phyloP scores from a whole-genome alignment of 352 stramenopile genomes.

The Pythium graminicola region DNA sequence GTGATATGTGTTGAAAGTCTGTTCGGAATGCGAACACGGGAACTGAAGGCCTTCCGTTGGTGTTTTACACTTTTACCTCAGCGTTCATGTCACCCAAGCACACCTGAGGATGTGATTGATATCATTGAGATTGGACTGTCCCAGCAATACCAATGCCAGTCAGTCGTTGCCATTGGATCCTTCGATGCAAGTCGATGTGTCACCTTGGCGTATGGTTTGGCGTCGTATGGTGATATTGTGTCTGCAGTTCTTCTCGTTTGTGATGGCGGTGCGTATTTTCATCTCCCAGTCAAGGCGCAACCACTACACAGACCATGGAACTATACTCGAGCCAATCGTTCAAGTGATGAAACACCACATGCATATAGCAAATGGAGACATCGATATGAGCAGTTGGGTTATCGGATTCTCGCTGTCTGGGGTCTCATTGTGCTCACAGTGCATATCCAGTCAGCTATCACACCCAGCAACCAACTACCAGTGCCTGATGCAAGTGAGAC shows the following conservation, averaged over 20 bases:
- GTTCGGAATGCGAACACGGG: too few species aligned
- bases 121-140: too few species aligned
- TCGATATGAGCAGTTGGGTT: conserved; percentile 1
- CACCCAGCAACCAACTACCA: not conserved
- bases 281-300: conserved; percentile 1
- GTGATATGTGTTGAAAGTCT: too few species aligned
- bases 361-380: not conserved
- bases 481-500: conserved; percentile 23
- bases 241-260: conserved; percentile 4
- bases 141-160: too few species aligned
- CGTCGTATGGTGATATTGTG: not conserved
- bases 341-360: too few species aligned
- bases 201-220: conserved; percentile 8
- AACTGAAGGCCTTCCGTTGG: too few species aligned
- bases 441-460: conserved; percentile 17
- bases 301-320: too few species aligned
- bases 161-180: not conserved
- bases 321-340: too few species aligned
- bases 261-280: conserved; percentile 9
- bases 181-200: not conserved
- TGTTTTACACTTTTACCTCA: too few species aligned
- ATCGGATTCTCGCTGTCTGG: conserved; percentile 17
- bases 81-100: too few species aligned
- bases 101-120: too few species aligned
- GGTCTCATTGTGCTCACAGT: conserved; percentile 10